Conservation (phyloP, 2,329 filamentous ascomycete species). For the Penicillium sp. region DNA sequence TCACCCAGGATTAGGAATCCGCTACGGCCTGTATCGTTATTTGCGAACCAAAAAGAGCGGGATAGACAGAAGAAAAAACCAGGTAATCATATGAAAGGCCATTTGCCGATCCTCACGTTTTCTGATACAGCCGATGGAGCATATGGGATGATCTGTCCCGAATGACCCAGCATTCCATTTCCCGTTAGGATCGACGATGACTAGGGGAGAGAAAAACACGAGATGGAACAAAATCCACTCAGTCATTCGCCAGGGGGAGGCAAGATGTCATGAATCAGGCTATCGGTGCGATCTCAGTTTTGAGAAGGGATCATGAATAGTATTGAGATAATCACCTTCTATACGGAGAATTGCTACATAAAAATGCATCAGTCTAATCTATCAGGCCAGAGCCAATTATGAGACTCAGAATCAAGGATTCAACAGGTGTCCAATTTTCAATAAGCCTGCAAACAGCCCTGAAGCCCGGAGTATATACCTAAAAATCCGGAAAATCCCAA, state of each 20-base stretch:
- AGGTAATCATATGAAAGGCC: background rate
- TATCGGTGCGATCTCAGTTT: background rate
- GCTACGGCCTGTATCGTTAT: background rate
- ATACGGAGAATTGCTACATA: background rate
- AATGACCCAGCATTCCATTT: background rate
- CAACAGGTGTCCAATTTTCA: background rate
- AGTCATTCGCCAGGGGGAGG: background rate
- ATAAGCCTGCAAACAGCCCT: background rate
- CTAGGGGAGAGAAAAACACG: background rate
- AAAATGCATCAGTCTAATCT: background rate
- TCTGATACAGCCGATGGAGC: background rate
- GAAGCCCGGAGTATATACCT: background rate
- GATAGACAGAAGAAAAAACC: background rate
- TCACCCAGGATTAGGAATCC: background rate
- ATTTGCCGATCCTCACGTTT: background rate
- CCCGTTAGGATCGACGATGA: background rate
- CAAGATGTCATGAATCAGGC: background rate
- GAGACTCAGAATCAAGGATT: background rate
- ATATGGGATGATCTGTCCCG: background rate
- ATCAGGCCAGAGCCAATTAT: background rate
- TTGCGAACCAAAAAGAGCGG: background rate
- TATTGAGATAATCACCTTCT: background rate
- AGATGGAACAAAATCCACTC: background rate
- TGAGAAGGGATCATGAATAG: background rate
- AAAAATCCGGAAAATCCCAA: background rate